Conservation (phyloP, 1,284 basidiomycete genomes). For the Microbotryomycetes sp. region DNA sequence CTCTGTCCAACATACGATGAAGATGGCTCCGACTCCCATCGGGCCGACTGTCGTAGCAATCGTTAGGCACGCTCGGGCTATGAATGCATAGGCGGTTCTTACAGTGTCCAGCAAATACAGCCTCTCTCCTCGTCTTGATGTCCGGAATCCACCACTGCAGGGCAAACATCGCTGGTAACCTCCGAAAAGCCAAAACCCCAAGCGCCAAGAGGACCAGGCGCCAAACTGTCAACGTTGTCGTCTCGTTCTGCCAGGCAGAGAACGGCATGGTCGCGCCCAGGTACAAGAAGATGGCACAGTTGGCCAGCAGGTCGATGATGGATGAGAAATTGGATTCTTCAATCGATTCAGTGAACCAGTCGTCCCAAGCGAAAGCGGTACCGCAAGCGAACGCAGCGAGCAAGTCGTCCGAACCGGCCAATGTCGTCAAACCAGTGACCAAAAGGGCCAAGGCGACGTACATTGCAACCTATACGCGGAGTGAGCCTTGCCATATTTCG, state of each 20-base stretch:
- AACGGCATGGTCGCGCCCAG: constrained; percentile 95
- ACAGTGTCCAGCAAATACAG: constrained; percentile 68
- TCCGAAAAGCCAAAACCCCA: constrained; percentile 64
- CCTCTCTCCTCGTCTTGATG: constrained; percentile 75
- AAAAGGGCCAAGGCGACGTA: constrained; percentile 70
- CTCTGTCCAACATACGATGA: constrained; percentile 54
- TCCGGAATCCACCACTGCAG: constrained; percentile 86
- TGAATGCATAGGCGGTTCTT: constrained; percentile 39
- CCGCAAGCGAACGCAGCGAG: constrained; percentile 92
- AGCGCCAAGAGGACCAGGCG: constrained; percentile 73
- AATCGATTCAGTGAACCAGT: constrained; percentile 80
- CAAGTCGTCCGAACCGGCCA: constrained; percentile 89
- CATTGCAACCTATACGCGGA: constrained; percentile 52
- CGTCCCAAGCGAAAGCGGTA: constrained; percentile 93
- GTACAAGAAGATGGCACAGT: constrained; percentile 59
- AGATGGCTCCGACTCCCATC: constrained; percentile 54
- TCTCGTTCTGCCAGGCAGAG: constrained; percentile 58
- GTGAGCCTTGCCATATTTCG: no score
- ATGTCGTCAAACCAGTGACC: constrained; percentile 72
- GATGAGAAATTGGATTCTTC: constrained; percentile 92
- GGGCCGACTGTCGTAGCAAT: constrained; percentile 3
- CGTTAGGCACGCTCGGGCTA: not conserved
- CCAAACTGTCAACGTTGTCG: constrained; percentile 69
- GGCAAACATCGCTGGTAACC: constrained; percentile 73
- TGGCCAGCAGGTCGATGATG: constrained; percentile 55